A percentile compares a stretch with the other conserved stretches of the same genome.
phyloP scores from a whole-genome alignment of 306 rosid species.

The Dalbergia cochinchinensis region DNA sequence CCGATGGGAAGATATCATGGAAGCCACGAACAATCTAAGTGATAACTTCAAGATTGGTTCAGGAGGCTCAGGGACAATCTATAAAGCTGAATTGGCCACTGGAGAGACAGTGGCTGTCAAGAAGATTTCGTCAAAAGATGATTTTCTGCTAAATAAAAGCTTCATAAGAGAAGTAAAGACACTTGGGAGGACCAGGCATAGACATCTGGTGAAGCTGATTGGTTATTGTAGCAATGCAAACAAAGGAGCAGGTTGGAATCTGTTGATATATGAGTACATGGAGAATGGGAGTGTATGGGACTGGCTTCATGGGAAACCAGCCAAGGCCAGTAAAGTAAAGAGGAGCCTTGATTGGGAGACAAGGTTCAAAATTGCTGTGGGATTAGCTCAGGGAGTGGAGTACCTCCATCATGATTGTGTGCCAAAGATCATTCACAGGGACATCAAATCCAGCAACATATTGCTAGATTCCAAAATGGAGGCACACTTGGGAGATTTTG shows the following conservation, averaged over 20 bases:
- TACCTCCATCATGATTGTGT: conserved; percentile 93
- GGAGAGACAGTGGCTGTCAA: conserved; percentile 90
- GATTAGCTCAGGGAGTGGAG: conserved; percentile 87
- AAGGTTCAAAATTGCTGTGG: conserved; percentile 81
- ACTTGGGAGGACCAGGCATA: conserved; percentile 87
- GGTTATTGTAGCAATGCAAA: conserved; percentile 81
- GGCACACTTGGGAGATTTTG: conserved; percentile 96
- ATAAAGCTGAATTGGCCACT: conserved; percentile 74
- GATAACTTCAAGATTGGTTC: conserved; percentile 85
- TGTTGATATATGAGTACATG: conserved; percentile 88
- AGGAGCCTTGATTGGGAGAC: conserved; percentile 82
- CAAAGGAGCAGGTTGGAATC: conserved; percentile 72
- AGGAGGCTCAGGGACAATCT: conserved; percentile 93
- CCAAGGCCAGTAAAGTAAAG: conserved; percentile 56
- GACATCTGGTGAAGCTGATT: conserved; percentile 88
- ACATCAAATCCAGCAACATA: conserved; percentile 85
- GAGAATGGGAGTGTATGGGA: conserved; percentile 96
- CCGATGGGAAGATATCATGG: conserved; percentile 91
- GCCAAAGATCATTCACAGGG: conserved; percentile 90
- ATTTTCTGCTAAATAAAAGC: conserved; percentile 73
- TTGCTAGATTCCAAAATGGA: conserved; percentile 88
- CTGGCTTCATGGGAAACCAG: conserved; percentile 78
- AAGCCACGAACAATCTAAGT: conserved; percentile 78
- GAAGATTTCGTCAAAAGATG: conserved; percentile 84
- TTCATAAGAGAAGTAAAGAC: conserved; percentile 87